Evolutionary conservation across 148 eudicot species (phyloP).

Genomic region (Persicaria tinctoria): DNA sequence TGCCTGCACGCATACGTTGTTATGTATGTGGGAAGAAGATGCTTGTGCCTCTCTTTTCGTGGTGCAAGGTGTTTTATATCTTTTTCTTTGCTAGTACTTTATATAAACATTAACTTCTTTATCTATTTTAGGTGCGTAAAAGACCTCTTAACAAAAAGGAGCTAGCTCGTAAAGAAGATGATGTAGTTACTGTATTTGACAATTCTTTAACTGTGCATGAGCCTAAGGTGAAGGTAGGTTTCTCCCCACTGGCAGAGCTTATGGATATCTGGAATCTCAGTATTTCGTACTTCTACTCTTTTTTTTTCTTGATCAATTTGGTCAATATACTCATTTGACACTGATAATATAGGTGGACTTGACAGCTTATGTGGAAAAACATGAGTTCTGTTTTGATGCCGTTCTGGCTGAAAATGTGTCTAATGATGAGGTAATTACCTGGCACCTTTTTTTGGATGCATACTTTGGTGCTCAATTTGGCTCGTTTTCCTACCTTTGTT

Average conservation of each 20-base stretch:
- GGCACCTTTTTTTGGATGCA: background rate
- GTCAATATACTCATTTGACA: conserved; percentile 18
- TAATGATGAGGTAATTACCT: conserved; percentile 67
- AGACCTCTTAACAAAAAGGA: conserved; percentile 95
- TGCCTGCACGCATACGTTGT: background rate
- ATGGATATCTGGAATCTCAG: background rate
- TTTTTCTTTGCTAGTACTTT: background rate
- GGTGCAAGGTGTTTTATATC: background rate
- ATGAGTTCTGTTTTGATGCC: conserved; percentile 96
- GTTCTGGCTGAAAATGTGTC: conserved; percentile 84
- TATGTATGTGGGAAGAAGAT: background rate
- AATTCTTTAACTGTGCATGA: conserved; percentile 86
- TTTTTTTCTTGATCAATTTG: background rate
- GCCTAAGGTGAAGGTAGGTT: conserved; percentile 82
- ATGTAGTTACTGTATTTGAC: conserved; percentile 65
- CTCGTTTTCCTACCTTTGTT: background rate
- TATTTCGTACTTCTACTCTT: background rate
- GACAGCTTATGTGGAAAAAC: conserved; percentile 98
- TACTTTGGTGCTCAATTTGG: background rate
- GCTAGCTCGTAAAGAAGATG: conserved; percentile 87
- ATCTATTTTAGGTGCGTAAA: conserved; percentile 68
- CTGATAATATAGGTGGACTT: conserved; percentile 66
- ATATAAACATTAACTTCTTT: background rate
- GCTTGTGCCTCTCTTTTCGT: background rate
- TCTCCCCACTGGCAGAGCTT: background rate